Evolutionary conservation across 2,329 filamentous ascomycete genomes (phyloP), one percentile per base, ranked within the genome.

Genomic region (Botrytis tulipae): DNA sequence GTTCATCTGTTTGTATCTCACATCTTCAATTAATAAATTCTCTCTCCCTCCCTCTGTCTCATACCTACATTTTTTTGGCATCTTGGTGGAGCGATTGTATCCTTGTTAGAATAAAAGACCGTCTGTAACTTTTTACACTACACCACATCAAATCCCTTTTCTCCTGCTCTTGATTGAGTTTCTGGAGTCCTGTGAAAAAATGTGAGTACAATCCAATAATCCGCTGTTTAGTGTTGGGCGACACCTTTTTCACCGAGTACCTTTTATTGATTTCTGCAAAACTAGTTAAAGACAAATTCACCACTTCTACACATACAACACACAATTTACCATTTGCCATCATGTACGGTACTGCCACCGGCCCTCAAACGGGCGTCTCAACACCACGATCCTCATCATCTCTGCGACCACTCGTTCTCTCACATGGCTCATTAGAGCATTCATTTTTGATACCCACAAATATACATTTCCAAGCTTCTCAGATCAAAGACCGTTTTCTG

Each of bases 331-430:
- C 35, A 73, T n/a, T 46, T 66, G 73, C 73, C 84, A 89, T 80
- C 83, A 97, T 97, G 94, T 97, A 96, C 89, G 93, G 93, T 84
- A 90, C 92, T 81, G 88, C 86, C 80, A 93, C 91, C 74, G 93
- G 92, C 85, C 91, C 93, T 76, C 95, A 97, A 85, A 99, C 96
- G 86, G 96, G 96, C 85, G 94, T 97, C 82, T 97, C 95, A 78
- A 99, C 96, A 79, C 96, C 96, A 80, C 92, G 96, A 85, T 97
- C 95, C 73, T 96, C 93, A 79, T 91, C 94, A 78, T 97, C 95
- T 77, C 90, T 98, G 78, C 93, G 96, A 78, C 95, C 96, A 76
- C 90, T 99, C 82, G 94, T 93, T 80, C 89, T 99, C 81, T 89
- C 91, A 78, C 96, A 99, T 84, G 96, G 97, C 83, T 94, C 93